Evolutionary conservation across 177 flowering plant species (phyloP).

Genomic region (Vitis hybrid): DNA sequence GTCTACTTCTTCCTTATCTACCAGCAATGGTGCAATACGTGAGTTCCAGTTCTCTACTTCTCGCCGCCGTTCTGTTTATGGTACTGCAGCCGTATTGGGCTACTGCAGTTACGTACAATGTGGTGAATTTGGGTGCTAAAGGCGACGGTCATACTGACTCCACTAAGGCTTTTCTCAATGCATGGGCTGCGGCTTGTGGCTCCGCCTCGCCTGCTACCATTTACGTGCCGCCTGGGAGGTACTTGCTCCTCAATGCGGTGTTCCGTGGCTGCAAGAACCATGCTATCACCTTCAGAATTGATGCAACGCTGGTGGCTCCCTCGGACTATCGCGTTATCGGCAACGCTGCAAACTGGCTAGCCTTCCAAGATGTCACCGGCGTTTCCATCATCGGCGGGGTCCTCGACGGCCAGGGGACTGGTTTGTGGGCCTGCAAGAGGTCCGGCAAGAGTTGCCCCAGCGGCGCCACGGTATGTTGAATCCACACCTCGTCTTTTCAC

Average conservation of each 20-base stretch:
- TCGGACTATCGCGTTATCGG: conserved; percentile 36
- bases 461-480: conserved; percentile 54
- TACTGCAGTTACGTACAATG: conserved; percentile 25
- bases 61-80: no score
- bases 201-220: conserved; percentile 32
- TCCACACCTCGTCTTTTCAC: not conserved
- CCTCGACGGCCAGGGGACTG: conserved; percentile 55
- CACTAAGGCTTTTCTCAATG: conserved; percentile 35
- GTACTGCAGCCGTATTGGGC: conserved; percentile 7
- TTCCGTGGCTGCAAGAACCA: conserved; percentile 49
- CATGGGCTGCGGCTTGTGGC: conserved; percentile 56
- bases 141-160: conserved; percentile 53
- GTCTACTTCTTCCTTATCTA: not conserved
- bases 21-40: no score
- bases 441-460: conserved; percentile 45
- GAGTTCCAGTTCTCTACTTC: no score
- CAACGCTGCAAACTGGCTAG: conserved; percentile 38
- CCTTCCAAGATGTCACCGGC: conserved; percentile 41
- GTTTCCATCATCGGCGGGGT: conserved; percentile 51
- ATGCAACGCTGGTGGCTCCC: conserved; percentile 67
- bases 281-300: conserved; percentile 38
- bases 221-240: conserved; percentile 48
- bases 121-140: conserved; percentile 45
- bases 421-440: conserved; percentile 59
- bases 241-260: conserved; percentile 18